Evolutionary conservation across 441 rosid genomes (phyloP), one percentile per base, ranked within the genome.

Genomic region (Pelargonium citronellum): DNA sequence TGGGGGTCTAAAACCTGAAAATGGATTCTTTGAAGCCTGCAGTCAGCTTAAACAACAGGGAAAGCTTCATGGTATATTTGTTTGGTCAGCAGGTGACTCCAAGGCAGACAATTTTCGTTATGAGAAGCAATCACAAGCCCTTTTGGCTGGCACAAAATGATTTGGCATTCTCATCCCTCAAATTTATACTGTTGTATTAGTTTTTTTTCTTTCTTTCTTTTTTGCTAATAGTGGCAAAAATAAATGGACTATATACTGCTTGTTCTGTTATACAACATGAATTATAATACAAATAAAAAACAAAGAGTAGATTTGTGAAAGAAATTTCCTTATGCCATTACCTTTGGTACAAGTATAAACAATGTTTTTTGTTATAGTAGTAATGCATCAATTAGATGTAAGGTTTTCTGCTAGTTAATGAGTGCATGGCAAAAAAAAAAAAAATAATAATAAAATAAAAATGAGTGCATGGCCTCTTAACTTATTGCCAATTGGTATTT

Each of bases 51-150:
- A 68, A 76, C 22, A 39, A 8, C 46, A 1, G 2, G 78, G 79
- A 16, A 78, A 79, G 70, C 86, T 83, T 69, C 79, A 80, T 39
- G 87, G 87, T 17, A 86, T 86, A 24, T 86, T 83, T 69, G 74
- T 86, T 30, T 83, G 86, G 83, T 83, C 86, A 24, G 86, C 86
- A 20, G 89, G 83, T 73, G 82, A 83, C 75, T 86, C 87, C 61
- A 83, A 64, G 84, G 65, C 76, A 70, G 74, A 67, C 0, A 72
- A 75, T 4, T 86, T 83, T 61, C 75, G 64, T 13, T 76, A 63
- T 12, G 86, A 83, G 75, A 69, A 67, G 46, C 72, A 82, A 67
- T 69, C 86, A 6, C 85, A 86, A 53, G 57, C 17, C 49, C 55
- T 83, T 43, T 66, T 80, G 72, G 78, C 80, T 41, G 46, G 34